Percentiles rank a stretch among this genome's conserved stretches.
Evolutionary conservation across 2,329 filamentous ascomycete species (phyloP).

Genomic region (Trichoderma gracile): DNA sequence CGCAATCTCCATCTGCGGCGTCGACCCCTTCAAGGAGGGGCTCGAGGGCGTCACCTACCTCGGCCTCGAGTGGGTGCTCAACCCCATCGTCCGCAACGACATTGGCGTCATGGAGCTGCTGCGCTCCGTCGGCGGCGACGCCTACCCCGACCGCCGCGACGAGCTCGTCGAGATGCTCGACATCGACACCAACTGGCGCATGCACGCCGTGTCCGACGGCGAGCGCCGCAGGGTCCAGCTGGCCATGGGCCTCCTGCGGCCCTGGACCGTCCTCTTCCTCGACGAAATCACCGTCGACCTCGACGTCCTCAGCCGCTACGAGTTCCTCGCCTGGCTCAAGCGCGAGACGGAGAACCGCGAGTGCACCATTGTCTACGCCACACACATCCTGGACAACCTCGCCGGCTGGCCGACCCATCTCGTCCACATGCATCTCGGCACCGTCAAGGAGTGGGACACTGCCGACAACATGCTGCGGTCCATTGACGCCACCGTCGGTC

Average conservation of each 20-base stretch:
- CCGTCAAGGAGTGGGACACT: constrained; percentile 80
- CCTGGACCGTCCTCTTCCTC: constrained; percentile 86
- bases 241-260: constrained; percentile 89
- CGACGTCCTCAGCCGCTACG: constrained; percentile 79
- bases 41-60: constrained; percentile 96
- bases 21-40: constrained; percentile 87
- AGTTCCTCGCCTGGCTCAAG: constrained; percentile 85
- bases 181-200: constrained; percentile 88
- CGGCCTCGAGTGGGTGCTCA: constrained; percentile 96
- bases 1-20: constrained; percentile 74
- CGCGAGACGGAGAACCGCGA: constrained; percentile 77
- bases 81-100: constrained; percentile 92
- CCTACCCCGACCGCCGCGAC: constrained; percentile 78
- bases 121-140: constrained; percentile 79
- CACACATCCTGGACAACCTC: constrained; percentile 94
- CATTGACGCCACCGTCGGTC: constrained; percentile 43
- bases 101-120: constrained; percentile 89
- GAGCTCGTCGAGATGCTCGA: constrained; percentile 87
- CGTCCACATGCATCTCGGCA: constrained; percentile 91
- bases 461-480: constrained; percentile 67
- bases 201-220: constrained; percentile 93
- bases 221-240: constrained; percentile 90
- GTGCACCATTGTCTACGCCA: constrained; percentile 96
- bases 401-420: constrained; percentile 94
- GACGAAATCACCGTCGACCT: constrained; percentile 98